Base-by-base conservation (phyloP, 495 filamentous ascomycete genomes). In the Cercophora newfieldiana region DNA sequence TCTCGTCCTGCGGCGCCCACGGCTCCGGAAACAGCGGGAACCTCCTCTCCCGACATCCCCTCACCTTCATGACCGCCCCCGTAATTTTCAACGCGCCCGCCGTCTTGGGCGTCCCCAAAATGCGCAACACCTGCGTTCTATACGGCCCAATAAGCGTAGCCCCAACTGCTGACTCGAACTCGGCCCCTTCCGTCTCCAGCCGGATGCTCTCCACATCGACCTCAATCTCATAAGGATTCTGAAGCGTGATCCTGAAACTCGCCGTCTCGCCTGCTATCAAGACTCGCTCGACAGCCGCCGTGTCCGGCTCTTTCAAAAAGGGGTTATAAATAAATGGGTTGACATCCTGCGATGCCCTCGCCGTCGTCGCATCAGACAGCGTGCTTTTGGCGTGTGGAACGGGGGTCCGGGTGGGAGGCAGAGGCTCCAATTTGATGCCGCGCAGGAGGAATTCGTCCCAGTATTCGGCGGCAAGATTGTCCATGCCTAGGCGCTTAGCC, bases 401-500 rank as follows among this genome's bases (percentile, higher is more conserved):
- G 19, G 93, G 89, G n/a, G 83, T 83, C 66, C 79, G 74, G 10
- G 78, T 78, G 14, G 68, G 56, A 18, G 82, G 74, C 37, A 83
- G 69, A 18, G 83, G 75, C 61, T 86, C 81, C 26, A 95, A 75
- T 55, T 90, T 87, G 31, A 99, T 82, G 66, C 89, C 93, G 31
- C 95, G 87, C 48, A 99, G 82, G 0, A 99, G 83, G 71, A 99
- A 98, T 55, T 94, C 90, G 75, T 99, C 95, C 95, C 95, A 99
- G 71, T 96, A 99, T 60, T 94, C 90, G 19, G 91, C 92, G 62
- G 89, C 84, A 53, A 94, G 73, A 63, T 87, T 73, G 4, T 82
- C 75, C 2, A 92, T 75, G 0, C 94, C 93, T 37, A 97, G 78
- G 65, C 89, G 89, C 69, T 85, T 85, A 0, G 90, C 88, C 21